Evolutionary conservation across 2,329 filamentous ascomycete genomes (phyloP).

Genomic region (Sarocladiaceae sp.): DNA sequence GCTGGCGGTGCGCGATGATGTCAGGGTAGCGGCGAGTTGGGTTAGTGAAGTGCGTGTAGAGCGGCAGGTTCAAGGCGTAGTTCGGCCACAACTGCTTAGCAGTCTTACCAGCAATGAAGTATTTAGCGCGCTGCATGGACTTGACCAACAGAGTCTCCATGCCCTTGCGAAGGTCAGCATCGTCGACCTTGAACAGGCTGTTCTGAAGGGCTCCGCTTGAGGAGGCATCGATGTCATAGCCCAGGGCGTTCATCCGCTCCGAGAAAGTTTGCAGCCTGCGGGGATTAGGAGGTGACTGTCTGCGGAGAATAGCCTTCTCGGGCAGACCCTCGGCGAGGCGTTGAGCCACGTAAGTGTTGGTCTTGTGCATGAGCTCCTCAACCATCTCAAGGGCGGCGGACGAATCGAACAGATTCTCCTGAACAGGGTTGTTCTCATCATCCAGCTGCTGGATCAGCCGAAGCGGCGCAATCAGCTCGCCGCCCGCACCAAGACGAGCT

Average conservation of each 20-base stretch:
- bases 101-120: constrained; percentile 80
- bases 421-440: constrained; percentile 95
- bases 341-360: constrained; percentile 84
- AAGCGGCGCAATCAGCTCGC: constrained; percentile 76
- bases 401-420: constrained; percentile 93
- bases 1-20: constrained; percentile 89
- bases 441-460: constrained; percentile 91
- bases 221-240: constrained; percentile 82
- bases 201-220: constrained; percentile 91
- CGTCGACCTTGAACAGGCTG: constrained; percentile 90
- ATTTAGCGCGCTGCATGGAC: constrained; percentile 94
- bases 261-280: constrained; percentile 86
- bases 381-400: constrained; percentile 86
- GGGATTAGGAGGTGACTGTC: constrained; percentile 79
- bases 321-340: constrained; percentile 75
- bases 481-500: constrained; percentile 74
- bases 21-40: constrained; percentile 93
- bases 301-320: constrained; percentile 87
- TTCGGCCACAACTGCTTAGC: constrained; percentile 76
- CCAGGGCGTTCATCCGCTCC: constrained; percentile 88
- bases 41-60: constrained; percentile 97
- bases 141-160: constrained; percentile 97
- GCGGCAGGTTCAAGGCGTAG: constrained; percentile 85
- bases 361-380: constrained; percentile 92
- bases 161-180: constrained; percentile 85